Conservation (phyloP, 2,329 filamentous ascomycete species). For the Colletotrichum destructivum region DNA sequence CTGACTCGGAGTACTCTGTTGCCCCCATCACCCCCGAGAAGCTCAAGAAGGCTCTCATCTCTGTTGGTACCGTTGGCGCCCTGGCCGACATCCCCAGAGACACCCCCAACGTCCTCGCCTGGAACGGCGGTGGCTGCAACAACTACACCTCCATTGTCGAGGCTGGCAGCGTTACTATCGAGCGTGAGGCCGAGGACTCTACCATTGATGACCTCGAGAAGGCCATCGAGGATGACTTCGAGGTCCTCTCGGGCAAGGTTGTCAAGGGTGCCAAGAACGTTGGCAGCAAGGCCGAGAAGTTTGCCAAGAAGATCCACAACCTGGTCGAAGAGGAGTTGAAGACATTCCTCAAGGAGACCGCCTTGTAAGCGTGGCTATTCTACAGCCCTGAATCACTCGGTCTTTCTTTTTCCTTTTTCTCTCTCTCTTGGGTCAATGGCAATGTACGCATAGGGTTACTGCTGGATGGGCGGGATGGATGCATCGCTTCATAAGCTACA, state of each 20-base stretch:
- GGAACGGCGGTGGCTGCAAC: conserved; percentile 96
- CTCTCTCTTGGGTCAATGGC: conserved; percentile 44
- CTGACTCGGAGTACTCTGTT: conserved; percentile 92
- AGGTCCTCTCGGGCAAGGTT: conserved; percentile 71
- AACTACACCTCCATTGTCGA: conserved; percentile 91
- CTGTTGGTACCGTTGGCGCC: conserved; percentile 83
- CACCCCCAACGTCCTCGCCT: conserved; percentile 96
- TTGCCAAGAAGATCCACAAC: conserved; percentile 75
- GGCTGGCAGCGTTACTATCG: conserved; percentile 78
- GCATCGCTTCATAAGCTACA: conserved; percentile 41
- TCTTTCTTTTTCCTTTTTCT: conserved; percentile 42
- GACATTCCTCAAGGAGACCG: conserved; percentile 70
- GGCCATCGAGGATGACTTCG: conserved; percentile 73
- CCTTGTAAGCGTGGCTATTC: conserved; percentile 48
- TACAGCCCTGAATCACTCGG: conserved; percentile 16
- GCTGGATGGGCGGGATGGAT: conserved; percentile 40
- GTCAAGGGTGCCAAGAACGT: conserved; percentile 68
- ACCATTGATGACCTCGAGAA: conserved; percentile 73
- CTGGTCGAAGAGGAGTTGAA: conserved; percentile 74
- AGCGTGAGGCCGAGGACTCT: conserved; percentile 60
- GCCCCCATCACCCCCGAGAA: conserved; percentile 92
- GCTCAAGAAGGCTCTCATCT: conserved; percentile 91
- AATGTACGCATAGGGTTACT: conserved; percentile 41
- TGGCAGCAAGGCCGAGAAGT: conserved; percentile 71
- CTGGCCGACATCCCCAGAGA: conserved; percentile 86